Evolutionary conservation across 768 basidiomycete species (phyloP), one percentile per base, ranked within the genome.

Genomic region (Tricholoma matsutake): DNA sequence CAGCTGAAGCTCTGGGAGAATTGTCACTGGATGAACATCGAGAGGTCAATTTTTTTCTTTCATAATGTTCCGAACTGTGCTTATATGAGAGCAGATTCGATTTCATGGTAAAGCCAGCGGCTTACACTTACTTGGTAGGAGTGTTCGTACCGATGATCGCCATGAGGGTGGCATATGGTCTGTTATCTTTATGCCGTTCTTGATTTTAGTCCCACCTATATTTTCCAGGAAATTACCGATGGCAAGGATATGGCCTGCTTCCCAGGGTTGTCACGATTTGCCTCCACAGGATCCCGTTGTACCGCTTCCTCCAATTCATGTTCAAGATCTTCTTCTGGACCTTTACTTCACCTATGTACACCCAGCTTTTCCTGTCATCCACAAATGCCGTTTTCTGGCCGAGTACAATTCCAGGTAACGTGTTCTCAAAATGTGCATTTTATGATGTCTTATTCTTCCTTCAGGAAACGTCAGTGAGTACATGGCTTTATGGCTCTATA

Each of bases 301-400:
- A 34, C 74, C 73, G 13, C 72, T 95, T 41, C 93, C 93, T 14
- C 78, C 87, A 28, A 67, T 78, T 20, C 78, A 81, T 16, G 75
- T 84, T 34, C 92, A 92, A 71, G 84, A 89, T 59, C 82, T 80
- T 39, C 79, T 95, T 4, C 71, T 95, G 54, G 81, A 84, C 32
- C 75, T 93, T 7, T 96, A 92, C 72, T 94, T 94, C 73, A 84
- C 83, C 10, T 89, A 92, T 67, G 86, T 90, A 31, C 93, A 96
- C 65, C 92, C 94, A 6, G 79, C 86, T 56, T 90, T 91, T 66
- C 94, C 94, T 6, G 79, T 95, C 51, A 73, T 94, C n/a, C 85
- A 91, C 72, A 90, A 87, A 72, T 75, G 73, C 11, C 81, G 83
- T 20, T 93, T 94, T 71, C 70, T 90, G 65, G 72, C 81, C 16